These are phyloP conservation scores for Aspergillus fumigatus DNA, from an alignment of 2,329 filamentous ascomycete genomes.

Conservation along the genomic window DNA sequence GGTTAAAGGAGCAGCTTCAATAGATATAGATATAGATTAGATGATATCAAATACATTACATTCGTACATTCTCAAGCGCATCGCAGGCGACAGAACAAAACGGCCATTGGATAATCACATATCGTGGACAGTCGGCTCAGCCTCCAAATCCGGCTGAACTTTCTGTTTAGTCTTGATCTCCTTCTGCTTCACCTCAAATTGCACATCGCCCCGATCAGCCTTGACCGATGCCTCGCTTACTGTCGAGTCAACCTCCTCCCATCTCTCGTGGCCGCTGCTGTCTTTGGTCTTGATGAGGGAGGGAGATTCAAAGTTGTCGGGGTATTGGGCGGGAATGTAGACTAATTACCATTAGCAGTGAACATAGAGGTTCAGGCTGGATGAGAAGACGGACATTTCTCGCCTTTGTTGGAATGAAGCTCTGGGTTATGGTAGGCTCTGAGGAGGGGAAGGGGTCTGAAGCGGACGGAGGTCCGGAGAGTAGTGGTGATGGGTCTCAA, in stretches of 20 bases:
- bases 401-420: constrained; percentile 2
- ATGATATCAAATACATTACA: no score
- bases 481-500: no score
- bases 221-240: constrained; percentile 11
- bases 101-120: constrained; percentile 1
- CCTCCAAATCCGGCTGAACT: constrained; percentile 1
- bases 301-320: constrained; percentile 8
- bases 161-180: constrained; percentile 7
- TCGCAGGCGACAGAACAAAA: no score
- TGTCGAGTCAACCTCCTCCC: constrained; percentile 13
- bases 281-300: constrained; percentile 4
- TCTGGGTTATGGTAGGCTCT: background rate
- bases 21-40: no score
- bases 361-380: no score
- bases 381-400: constrained; percentile 3
- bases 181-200: constrained; percentile 1
- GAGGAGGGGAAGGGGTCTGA: background rate
- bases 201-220: constrained; percentile 13
- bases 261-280: background rate
- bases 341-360: constrained; percentile 1
- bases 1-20: constrained; percentile 4
- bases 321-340: constrained; percentile 8
- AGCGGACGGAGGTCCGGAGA: no score
- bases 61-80: no score
- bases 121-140: constrained; percentile 9